Evolutionary conservation across 208 protist species (phyloP).

Genomic region (Giardia duodenalis): DNA sequence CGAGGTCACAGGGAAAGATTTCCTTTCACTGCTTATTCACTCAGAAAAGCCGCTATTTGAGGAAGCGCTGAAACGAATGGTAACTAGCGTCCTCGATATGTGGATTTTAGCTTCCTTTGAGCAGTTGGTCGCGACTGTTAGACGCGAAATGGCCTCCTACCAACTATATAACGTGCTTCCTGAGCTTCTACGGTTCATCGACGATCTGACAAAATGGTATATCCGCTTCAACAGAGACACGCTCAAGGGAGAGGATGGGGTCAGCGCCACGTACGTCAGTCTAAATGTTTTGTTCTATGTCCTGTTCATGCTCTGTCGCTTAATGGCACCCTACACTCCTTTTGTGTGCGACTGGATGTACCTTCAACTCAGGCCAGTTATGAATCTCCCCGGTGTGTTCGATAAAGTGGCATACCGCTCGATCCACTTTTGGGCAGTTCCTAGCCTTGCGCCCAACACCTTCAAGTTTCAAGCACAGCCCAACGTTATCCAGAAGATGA

Average conservation of each 20-base stretch:
- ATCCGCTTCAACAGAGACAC: conserved; percentile 56
- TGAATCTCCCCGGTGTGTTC: conserved; percentile 50
- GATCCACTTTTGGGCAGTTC: conserved; percentile 66
- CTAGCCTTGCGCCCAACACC: conserved; percentile 66
- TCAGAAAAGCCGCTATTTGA: conserved; percentile 30
- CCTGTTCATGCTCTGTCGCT: conserved; percentile 59
- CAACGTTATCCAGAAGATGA: conserved; percentile 50
- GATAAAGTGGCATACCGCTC: conserved; percentile 33
- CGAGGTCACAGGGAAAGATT: neutral
- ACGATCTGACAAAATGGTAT: conserved; percentile 96
- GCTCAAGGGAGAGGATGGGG: conserved; percentile 1
- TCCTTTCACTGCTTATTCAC: neutral
- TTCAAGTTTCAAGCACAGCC: conserved; percentile 50
- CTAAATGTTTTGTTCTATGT: conserved; percentile 72
- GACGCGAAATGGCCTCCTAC: conserved; percentile 80
- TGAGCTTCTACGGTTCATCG: conserved; percentile 78
- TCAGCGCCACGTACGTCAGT: conserved; percentile 58
- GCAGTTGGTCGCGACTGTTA: conserved; percentile 74
- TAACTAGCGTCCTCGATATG: conserved; percentile 26
- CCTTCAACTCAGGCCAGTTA: conserved; percentile 70
- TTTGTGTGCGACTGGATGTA: conserved; percentile 92
- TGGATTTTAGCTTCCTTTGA: conserved; percentile 87
- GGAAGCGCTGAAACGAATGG: conserved; percentile 2
- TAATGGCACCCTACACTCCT: conserved; percentile 91
- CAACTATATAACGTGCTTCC: conserved; percentile 95